Evolutionary conservation across 129 eudicot genomes (phyloP), one percentile per base, ranked within the genome.

Genomic region (Tagetes erecta): DNA sequence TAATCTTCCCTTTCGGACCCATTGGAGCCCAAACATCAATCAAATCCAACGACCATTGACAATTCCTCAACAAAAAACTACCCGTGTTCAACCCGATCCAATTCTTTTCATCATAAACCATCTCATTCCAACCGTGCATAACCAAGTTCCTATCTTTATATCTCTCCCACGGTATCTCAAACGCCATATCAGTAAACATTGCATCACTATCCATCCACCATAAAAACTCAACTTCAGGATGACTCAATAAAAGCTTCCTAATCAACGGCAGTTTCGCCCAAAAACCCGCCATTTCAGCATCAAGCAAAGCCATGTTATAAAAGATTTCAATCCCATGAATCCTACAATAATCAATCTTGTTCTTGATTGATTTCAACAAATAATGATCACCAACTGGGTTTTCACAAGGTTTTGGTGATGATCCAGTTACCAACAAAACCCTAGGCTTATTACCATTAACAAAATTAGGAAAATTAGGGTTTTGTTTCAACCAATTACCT

Each of bases 351-450:
- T 91, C 97, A 27, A 91, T 86, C 84, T 91, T 91, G 47, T 91
- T 91, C 78, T 91, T 91, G 0, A 91, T 91, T 1, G 89, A 79
- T 58, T 91, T 91, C 79, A 91, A 56, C 72, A 91, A 47, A 78
- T 91, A 91, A 85, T 91, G 97, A 86, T 91, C 97, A 44, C 97
- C 97, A 2, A 91, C 92, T 0, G 97, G 96, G 64, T 91, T 91
- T 80, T 91, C 97, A 77, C 97, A 91, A 1, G 97, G 97, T 50
- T 88, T 91, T 0, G 97, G 97, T 6, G 97, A 83, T 1, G 91
- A 84, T 2, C 97, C 97, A 2, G 97, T 91, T 1, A 91, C 96
- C 76, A 91, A 56, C 74, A 91, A 62, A 9, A 88, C 97, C 84
- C 96, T 76, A 36, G 96, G 97, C 68, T 91, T 91, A 44, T 76